Evolutionary conservation across 495 filamentous ascomycete genomes (phyloP), one percentile per base, ranked within the genome.

Genomic region (Cercophora scortea): DNA sequence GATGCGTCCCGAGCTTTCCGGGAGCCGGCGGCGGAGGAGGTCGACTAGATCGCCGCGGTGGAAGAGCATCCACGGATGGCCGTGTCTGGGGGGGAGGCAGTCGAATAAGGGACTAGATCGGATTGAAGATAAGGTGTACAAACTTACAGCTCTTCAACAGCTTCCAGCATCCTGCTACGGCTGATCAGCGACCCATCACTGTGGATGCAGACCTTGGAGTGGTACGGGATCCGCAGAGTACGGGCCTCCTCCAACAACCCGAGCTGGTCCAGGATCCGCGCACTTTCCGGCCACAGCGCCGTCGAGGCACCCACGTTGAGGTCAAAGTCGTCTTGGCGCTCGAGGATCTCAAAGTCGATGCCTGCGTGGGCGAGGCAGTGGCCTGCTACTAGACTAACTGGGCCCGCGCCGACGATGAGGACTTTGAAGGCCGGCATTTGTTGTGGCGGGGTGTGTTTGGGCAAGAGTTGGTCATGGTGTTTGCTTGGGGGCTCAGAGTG

Each of bases 321-420:
- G 17, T 15, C 55, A 10, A 75, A 59, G 2, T 70, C 56, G 0
- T 42, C 32, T 13, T 63, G 50, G n/a, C 58, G 55, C 55, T 80
- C 79, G 1, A 80, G 60, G 1, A 81, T 47, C 8, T 76, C 54
- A 43, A 69, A 74, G 48, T 78, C 75, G 46, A 82, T 77, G 11
- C 59, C 61, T 1, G 60, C 60, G 33, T 59, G 56, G 0, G 63
- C 47, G 8, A 82, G 63, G 9, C 57, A 61, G 45, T 77, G 68
- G 0, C 76, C 74, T 3, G 76, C 52, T 0, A 71, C 73, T 2
- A 82, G 55, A 0, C 73, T 72, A 1, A 71, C 61, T 13, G 79
- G 63, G 39, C 50, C 50, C 13, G 16, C 41, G 6, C 48, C 48
- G n/a, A 50, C 48, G 15, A 36, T 16, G 15, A 48, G 38, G 32